These are phyloP conservation scores for Schizophyllum amplum DNA, from an alignment of 1,284 basidiomycete species.

Conservation along the genomic window DNA sequence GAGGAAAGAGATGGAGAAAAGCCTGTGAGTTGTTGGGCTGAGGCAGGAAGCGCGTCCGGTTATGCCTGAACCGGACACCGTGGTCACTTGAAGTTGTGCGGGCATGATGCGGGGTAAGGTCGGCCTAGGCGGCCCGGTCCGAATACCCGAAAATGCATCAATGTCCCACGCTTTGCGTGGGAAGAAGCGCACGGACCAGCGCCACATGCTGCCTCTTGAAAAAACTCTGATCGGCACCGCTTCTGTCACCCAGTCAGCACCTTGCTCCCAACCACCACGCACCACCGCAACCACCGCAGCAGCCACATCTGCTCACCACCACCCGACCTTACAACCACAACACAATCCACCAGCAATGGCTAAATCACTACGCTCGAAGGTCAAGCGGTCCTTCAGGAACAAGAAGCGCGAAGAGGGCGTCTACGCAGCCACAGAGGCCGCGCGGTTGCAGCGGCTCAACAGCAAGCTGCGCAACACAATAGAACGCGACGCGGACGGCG, in stretches of 20 bases:
- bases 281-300: slow-evolving; percentile 14
- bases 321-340: slow-evolving; percentile 5
- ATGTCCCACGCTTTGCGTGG: neutral
- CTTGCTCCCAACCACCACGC: slow-evolving; percentile 11
- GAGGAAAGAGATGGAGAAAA: slow-evolving; percentile 11
- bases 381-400: slow-evolving; percentile 77
- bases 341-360: slow-evolving; percentile 52
- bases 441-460: slow-evolving; percentile 72
- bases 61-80: neutral
- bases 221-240: neutral
- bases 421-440: slow-evolving; percentile 82
- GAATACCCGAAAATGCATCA: neutral
- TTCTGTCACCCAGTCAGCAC: slow-evolving; percentile 4
- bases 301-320: slow-evolving; percentile 2
- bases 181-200: neutral
- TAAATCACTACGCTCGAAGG: slow-evolving; percentile 87
- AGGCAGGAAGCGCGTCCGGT: neutral
- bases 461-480: slow-evolving; percentile 51
- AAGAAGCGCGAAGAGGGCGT: slow-evolving; percentile 80
- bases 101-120: neutral
- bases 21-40: slow-evolving; percentile 3
- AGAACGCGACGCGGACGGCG: slow-evolving; percentile 33
- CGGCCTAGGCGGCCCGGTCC: neutral
- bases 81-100: neutral
- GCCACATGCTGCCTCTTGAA: neutral